phyloP scores from a whole-genome alignment of 257 asterid species.

The Capsicum pubescens region DNA sequence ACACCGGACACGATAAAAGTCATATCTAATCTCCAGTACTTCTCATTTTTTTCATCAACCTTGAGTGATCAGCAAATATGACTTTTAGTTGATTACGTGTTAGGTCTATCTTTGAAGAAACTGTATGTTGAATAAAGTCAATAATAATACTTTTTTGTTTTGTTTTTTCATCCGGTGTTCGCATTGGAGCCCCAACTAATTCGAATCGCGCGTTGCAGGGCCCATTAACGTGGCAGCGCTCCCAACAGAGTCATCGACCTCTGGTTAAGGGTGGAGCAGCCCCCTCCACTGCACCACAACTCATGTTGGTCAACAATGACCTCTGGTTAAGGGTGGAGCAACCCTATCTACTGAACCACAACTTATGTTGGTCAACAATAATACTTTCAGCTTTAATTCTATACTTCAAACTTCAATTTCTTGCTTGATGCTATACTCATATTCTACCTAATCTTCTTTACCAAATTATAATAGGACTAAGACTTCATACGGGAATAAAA shows the following conservation, averaged over 20 bases:
- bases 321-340: too few relatives aligned
- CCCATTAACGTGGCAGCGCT: too few relatives aligned
- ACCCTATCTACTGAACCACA: too few relatives aligned
- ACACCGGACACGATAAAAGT: not conserved
- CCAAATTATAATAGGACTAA: not conserved
- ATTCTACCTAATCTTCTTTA: not conserved
- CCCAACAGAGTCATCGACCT: too few relatives aligned
- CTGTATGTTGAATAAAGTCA: not conserved
- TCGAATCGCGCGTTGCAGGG: too few relatives aligned
- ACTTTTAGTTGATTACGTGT: not conserved
- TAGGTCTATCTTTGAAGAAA: not conserved
- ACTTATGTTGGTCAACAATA: too few relatives aligned
- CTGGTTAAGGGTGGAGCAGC: too few relatives aligned
- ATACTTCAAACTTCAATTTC: not conserved
- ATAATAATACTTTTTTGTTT: not conserved
- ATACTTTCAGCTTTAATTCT: not conserved
- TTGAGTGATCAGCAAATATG: not conserved
- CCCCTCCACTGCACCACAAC: too few relatives aligned
- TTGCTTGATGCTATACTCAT: not conserved
- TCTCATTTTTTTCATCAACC: not conserved
- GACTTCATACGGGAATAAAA: too few relatives aligned
- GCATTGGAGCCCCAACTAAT: too few relatives aligned
- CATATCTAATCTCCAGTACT: not conserved
- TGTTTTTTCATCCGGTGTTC: too few relatives aligned
- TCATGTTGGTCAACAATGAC: too few relatives aligned